Conservation (phyloP, 495 filamentous ascomycete genomes). For the Tuber microsphaerosporum region DNA sequence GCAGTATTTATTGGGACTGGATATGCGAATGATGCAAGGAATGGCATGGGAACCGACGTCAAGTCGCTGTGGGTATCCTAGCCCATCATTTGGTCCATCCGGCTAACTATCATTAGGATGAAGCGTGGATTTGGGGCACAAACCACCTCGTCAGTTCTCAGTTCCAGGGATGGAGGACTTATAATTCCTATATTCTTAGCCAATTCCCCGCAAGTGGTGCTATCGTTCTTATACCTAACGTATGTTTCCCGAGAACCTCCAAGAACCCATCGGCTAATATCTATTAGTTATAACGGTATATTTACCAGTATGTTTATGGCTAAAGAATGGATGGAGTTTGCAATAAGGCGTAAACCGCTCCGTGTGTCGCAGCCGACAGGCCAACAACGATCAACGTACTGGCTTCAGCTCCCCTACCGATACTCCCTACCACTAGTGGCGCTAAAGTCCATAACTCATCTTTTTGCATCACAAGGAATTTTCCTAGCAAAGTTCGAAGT, state of each 20-base stretch:
- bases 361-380: conserved; percentile 43
- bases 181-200: conserved; percentile 38
- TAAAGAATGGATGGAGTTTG: conserved; percentile 40
- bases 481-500: conserved; percentile 40
- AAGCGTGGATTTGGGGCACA: neutral
- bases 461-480: conserved; percentile 46
- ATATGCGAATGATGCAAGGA: neutral
- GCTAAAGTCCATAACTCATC: conserved; percentile 41
- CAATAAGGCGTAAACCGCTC: conserved; percentile 40
- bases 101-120: neutral
- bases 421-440: conserved; percentile 43
- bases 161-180: neutral
- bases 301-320: conserved; percentile 46
- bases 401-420: conserved; percentile 43
- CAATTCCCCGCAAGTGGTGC: conserved; percentile 46
- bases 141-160: neutral
- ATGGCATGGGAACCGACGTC: neutral
- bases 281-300: conserved; percentile 42
- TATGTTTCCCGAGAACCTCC: neutral
- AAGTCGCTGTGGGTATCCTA: neutral
- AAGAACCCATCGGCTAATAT: neutral
- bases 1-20: conserved; percentile 2
- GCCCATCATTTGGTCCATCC: neutral
- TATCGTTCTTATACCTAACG: conserved; percentile 45
- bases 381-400: conserved; percentile 44